Base-by-base conservation (phyloP, 139 green algal species). In the Desmodesmus armatus region DNA sequence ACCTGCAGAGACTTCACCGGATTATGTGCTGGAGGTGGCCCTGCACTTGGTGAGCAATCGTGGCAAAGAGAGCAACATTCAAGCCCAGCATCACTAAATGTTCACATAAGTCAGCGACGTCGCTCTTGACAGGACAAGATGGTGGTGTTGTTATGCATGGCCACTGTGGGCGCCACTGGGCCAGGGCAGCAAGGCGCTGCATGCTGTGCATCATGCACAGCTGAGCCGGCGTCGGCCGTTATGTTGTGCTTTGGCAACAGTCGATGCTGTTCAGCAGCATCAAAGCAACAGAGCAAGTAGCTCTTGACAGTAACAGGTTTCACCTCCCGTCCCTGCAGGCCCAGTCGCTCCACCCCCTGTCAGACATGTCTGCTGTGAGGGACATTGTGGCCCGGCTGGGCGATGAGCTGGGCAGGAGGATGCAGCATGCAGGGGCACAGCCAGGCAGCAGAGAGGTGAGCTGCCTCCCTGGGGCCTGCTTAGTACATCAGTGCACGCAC, bases 261-360 rank as follows among this genome's bases (percentile, higher is more conserved):
- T 37, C 25, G 11, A 69, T 69, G 60, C 60, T 37, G 13, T 33
- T 33, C 5, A 11, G 5, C n/a, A n/a, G 60, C 17, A 33, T 11
- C 60, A 17, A 53, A 33, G 31, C 13, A 6, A 35, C 37, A 75
- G 25, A 69, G 15, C 47, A 55, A 21, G 60, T 33, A 69, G 11
- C 11, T 33, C 11, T 11, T 37, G 11, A 69, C n/a, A 13, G 7
- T 21, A 21, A 13, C 13, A 55, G 47, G 7, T 13, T 21, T 55
- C 9, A 7, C 47, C 13, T 7, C 13, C 43, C 31, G 35, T 0
- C 9, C 65, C 65, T 81, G n/a, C 49, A 82, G 76, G 39, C 53
- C 27, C 51, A 82, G 37, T 53, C n/a, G 33, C 76, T 82, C 35
- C 76, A 82, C 76, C 76, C 76, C 33, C 55, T 82, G 76, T 29